These are phyloP conservation scores for Senna siamea DNA, from an alignment of 306 rosid species.

Conservation along the genomic window DNA sequence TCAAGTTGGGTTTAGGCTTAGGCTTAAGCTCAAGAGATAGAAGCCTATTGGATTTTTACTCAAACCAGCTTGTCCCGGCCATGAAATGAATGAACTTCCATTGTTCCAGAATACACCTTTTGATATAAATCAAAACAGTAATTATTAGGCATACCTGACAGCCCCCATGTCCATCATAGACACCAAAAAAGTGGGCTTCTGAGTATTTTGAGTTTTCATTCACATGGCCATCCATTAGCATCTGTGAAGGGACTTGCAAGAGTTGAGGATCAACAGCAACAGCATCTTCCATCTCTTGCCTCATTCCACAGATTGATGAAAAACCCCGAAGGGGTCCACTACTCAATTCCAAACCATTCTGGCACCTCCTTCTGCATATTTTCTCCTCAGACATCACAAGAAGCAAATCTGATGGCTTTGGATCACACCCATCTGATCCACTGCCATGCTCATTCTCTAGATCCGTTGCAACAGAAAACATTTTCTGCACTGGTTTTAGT, in stretches of 20 bases:
- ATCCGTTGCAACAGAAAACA: too few relatives aligned
- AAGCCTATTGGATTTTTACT: background rate
- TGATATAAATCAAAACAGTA: background rate
- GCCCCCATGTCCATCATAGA: slow-evolving; percentile 92
- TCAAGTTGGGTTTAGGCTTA: background rate
- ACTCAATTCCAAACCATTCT: too few relatives aligned
- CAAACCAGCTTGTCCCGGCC: background rate
- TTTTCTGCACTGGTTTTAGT: slow-evolving; percentile 38
- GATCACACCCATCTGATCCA: slow-evolving; percentile 50
- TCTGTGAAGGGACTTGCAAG: slow-evolving; percentile 53
- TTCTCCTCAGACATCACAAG: slow-evolving; percentile 44
- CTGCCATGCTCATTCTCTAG: too few relatives aligned
- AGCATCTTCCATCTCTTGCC: slow-evolving; percentile 89
- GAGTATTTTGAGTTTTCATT: slow-evolving; percentile 35
- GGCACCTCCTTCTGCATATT: slow-evolving; percentile 36
- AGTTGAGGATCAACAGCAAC: slow-evolving; percentile 60
- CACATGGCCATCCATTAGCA: slow-evolving; percentile 50
- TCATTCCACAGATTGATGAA: slow-evolving; percentile 66
- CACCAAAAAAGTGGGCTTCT: slow-evolving; percentile 70
- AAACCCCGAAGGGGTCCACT: slow-evolving; percentile 81
- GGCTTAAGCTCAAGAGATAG: background rate
- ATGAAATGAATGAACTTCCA: background rate
- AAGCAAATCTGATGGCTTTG: slow-evolving; percentile 41
- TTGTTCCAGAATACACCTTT: too few relatives aligned
- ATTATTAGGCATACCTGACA: slow-evolving; percentile 56